Evolutionary conservation across 208 protist species (phyloP).

Genomic region (Leishmania arabica): DNA sequence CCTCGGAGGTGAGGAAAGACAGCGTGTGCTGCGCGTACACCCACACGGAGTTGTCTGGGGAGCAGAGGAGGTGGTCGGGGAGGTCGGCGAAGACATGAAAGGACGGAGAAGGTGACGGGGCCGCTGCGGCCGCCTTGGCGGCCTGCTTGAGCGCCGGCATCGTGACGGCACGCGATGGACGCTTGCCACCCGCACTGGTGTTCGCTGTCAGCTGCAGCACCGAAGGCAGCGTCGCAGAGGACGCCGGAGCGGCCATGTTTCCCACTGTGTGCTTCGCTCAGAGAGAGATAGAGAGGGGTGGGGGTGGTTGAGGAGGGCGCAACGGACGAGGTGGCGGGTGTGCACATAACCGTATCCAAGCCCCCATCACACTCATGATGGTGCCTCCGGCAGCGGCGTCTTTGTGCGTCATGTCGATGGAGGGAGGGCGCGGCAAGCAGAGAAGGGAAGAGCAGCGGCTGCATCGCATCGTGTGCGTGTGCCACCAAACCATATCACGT

Average conservation of each 20-base stretch:
- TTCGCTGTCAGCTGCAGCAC: neutral
- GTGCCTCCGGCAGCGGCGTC: neutral
- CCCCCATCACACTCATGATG: neutral
- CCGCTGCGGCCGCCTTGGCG: neutral
- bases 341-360: neutral
- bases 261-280: neutral
- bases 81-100: conserved; percentile 57
- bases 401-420: neutral
- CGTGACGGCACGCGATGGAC: neutral
- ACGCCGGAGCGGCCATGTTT: neutral
- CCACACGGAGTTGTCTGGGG: conserved; percentile 66
- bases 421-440: neutral
- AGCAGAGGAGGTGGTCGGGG: conserved; percentile 65
- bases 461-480: neutral
- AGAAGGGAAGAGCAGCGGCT: neutral
- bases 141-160: neutral
- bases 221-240: neutral
- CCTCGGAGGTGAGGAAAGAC: conserved; percentile 43
- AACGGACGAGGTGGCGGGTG: neutral
- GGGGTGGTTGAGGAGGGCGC: neutral
- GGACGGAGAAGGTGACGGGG: neutral
- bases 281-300: neutral
- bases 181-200: neutral
- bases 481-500: neutral
- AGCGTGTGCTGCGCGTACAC: conserved; percentile 63